Base-by-base conservation (phyloP, 2,329 filamentous ascomycete genomes). In the Ophiocordyceps unilateralis region DNA sequence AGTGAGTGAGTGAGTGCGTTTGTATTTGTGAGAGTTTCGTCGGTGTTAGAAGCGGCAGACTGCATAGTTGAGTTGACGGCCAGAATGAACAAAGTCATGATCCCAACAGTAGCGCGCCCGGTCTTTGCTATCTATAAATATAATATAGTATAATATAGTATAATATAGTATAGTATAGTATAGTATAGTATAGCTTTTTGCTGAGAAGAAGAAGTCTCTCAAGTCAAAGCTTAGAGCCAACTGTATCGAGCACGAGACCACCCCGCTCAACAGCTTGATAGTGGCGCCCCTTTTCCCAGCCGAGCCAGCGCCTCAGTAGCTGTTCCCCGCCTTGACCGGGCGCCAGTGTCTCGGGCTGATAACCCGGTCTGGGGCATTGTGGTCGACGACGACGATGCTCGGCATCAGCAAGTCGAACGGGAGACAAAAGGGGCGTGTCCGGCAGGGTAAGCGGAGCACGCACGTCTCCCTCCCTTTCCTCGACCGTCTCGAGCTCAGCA, bases 261-360 rank as follows among this genome's bases (percentile, higher is more conserved):
- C 81, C 82, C 23, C 74, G 63, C 23, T 68, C 60, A 2, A 83
- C 65, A n/a, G 9, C 24, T 8, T 75, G 70, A 56, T 79, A 94
- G 26, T 94, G 75, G 46, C 62, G 68, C 1, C 83, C 86, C 51
- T 67, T 72, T 46, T 65, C 69, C 85, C 86, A 93, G 0, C 85
- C 83, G 50, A 81, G 66, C 89, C 89, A 95, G 41, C 69, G 58
- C 41, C 62, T 63, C 47, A 95, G 57, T 4, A 72, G 70, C 42
- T 77, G 73, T 56, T 86, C 79, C 1, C 85, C 87, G 5, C 83
- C 84, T 21, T 78, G 63, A 0, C 87, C 84, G 1, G 83, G 74
- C 4, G 57, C 58, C 44, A 95, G 57, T 0, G 69, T 60, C 20
- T 60, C 62, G 17, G 74, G 76, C 1, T 52, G 59, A 68, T 89